phyloP scores from a whole-genome alignment of 2,329 filamentous ascomycete species.

The Monosporascus sp. region DNA sequence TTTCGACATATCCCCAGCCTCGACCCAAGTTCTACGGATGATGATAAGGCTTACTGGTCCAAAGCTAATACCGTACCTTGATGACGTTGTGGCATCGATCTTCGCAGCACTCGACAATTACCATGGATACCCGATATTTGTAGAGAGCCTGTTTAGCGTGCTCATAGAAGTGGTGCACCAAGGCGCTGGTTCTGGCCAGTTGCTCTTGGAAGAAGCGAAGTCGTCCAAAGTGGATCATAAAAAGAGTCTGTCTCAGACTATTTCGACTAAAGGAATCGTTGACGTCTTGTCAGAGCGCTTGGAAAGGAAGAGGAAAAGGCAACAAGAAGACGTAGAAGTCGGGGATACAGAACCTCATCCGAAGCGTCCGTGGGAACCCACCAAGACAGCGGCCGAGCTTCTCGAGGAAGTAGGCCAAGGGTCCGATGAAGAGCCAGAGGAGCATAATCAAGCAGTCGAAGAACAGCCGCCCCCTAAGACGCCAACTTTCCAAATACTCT shows the following conservation, averaged over 20 bases:
- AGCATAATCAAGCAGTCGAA: slow-evolving; percentile 30
- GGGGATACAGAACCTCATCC: slow-evolving; percentile 28
- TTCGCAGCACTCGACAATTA: slow-evolving; percentile 93
- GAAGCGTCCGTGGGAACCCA: slow-evolving; percentile 29
- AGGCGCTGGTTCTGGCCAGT: slow-evolving; percentile 56
- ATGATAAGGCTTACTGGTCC: slow-evolving; percentile 87
- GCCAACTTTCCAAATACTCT: slow-evolving; percentile 74
- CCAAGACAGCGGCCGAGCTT: slow-evolving; percentile 16
- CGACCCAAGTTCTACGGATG: slow-evolving; percentile 86
- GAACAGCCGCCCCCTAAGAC: slow-evolving; percentile 61
- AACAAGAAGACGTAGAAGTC: slow-evolving; percentile 27
- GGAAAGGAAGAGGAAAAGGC: slow-evolving; percentile 32
- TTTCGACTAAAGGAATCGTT: slow-evolving; percentile 40
- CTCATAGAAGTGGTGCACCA: slow-evolving; percentile 79
- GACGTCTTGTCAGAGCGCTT: slow-evolving; percentile 60
- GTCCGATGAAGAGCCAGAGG: slow-evolving; percentile 25
- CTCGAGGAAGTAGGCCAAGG: slow-evolving; percentile 30
- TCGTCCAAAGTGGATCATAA: slow-evolving; percentile 34
- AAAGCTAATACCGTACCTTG: slow-evolving; percentile 75
- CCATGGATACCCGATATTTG: slow-evolving; percentile 83
- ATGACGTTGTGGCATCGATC: slow-evolving; percentile 85
- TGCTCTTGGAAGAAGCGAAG: slow-evolving; percentile 40
- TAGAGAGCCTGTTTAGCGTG: slow-evolving; percentile 79
- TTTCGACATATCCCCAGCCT: slow-evolving; percentile 86
- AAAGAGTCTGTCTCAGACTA: slow-evolving; percentile 29